Evolutionary conservation across 192 early-diverging fungal species (phyloP), one percentile per base, ranked within the genome.

Genomic region (Phycomyces blakesleeanus): DNA sequence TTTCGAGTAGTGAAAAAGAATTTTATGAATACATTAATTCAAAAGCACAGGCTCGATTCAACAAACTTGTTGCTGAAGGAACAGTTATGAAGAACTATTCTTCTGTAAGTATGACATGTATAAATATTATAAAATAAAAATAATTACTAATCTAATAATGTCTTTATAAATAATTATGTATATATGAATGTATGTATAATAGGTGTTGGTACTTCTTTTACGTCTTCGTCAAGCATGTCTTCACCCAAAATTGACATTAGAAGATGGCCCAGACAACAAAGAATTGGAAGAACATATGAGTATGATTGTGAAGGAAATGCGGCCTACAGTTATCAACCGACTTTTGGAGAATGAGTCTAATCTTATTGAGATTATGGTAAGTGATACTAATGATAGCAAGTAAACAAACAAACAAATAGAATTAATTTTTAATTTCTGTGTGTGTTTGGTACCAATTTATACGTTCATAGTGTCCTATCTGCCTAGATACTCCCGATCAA

Each of bases 81-180:
- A 78, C 79, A 9, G 79, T 84, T 1, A 78, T 84, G 76, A 73
- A 76, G 38, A 79, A 84, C 50, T 84, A 81, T 39, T 76, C 79
- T 5, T 73, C 77, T 27, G 78, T 80, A 76, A 59, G 75, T 44
- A 40, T n/a, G 10, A 34, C 29, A 34, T n/a, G n/a, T n/a, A n/a
- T n/a, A n/a, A n/a, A n/a, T n/a, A n/a, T n/a, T n/a, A n/a, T n/a
- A n/a, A n/a, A n/a, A n/a, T n/a, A n/a, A n/a, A n/a, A n/a, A n/a
- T n/a, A n/a, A n/a, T n/a, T n/a, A n/a, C n/a, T n/a, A n/a, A n/a
- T n/a, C n/a, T n/a, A n/a, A n/a, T n/a, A n/a, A n/a, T n/a, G n/a
- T n/a, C n/a, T n/a, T n/a, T n/a, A n/a, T n/a, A n/a, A n/a, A 53
- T 15, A 62, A 37, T 8, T 22, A 7, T 51, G 12, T 25, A 41